These are phyloP conservation scores for Xylaria grammica DNA, from an alignment of 495 filamentous ascomycete species.

Conservation along the genomic window DNA sequence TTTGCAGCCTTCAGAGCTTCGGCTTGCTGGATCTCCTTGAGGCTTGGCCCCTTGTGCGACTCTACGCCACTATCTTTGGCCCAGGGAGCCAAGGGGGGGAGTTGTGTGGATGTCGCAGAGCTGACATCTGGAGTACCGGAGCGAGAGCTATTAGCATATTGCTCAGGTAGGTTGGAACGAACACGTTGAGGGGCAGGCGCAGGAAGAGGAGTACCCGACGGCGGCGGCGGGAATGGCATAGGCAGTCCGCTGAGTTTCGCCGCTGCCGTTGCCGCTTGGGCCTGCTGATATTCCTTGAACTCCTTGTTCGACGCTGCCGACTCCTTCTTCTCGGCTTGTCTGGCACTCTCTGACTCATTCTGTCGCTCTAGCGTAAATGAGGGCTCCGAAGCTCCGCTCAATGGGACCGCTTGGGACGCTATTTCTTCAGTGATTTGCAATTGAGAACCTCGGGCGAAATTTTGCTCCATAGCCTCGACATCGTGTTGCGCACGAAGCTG, in stretches of 20 bases:
- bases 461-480: slow-evolving; percentile 42
- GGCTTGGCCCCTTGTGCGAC: slow-evolving; percentile 82
- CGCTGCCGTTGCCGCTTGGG: slow-evolving; percentile 54
- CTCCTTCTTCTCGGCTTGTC: slow-evolving; percentile 31
- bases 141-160: slow-evolving; percentile 73
- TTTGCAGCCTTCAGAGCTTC: slow-evolving; percentile 94
- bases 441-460: slow-evolving; percentile 25
- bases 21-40: slow-evolving; percentile 96
- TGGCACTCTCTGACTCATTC: slow-evolving; percentile 10
- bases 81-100: slow-evolving; percentile 86
- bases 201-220: slow-evolving; percentile 72
- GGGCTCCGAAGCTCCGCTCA: slow-evolving; percentile 15
- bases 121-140: slow-evolving; percentile 71
- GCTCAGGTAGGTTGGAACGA: slow-evolving; percentile 80
- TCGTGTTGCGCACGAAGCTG: slow-evolving; percentile 63
- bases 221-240: slow-evolving; percentile 69
- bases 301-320: slow-evolving; percentile 73
- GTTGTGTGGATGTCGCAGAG: slow-evolving; percentile 44
- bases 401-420: slow-evolving; percentile 18
- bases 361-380: slow-evolving; percentile 7
- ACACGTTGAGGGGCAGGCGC: slow-evolving; percentile 86
- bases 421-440: slow-evolving; percentile 27
- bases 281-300: slow-evolving; percentile 86
- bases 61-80: slow-evolving; percentile 78
- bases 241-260: slow-evolving; percentile 70